A percentile compares a stretch with the other conserved stretches of the same genome.
phyloP scores from a whole-genome alignment of 805 yeast species.

The Blastobotrys mokoenaii region DNA sequence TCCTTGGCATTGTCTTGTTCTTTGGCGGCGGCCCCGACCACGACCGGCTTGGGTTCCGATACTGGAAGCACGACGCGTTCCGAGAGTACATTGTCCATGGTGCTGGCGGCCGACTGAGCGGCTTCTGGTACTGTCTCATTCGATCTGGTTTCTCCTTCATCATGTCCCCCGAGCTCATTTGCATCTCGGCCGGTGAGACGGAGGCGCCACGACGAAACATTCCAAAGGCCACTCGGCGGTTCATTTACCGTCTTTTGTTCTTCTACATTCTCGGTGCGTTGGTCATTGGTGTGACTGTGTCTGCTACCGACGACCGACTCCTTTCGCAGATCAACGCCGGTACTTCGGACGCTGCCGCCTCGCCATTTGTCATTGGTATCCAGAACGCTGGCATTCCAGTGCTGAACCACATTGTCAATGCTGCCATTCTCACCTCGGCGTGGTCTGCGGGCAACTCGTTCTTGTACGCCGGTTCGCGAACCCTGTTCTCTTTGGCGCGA shows the following conservation, averaged over 20 bases:
- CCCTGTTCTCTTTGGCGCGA: conserved; percentile 45
- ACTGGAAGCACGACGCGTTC: conserved; percentile 43
- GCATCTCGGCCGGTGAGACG: conserved; percentile 80
- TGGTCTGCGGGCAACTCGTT: conserved; percentile 52
- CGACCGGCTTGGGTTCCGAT: conserved; percentile 47
- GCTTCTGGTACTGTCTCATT: conserved; percentile 52
- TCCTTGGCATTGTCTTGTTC: conserved; percentile 46
- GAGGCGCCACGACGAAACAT: conserved; percentile 67
- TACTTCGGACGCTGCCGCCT: conserved; percentile 55
- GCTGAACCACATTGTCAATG: conserved; percentile 46
- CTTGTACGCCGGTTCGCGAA: conserved; percentile 51
- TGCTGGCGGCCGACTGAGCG: conserved; percentile 52
- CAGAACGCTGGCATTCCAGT: conserved; percentile 46
- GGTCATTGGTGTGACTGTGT: conserved; percentile 63
- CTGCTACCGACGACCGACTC: conserved; percentile 53
- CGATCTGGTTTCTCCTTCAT: conserved; percentile 70
- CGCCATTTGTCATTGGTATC: conserved; percentile 52
- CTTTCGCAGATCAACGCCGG: conserved; percentile 42
- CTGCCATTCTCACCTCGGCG: conserved; percentile 46
- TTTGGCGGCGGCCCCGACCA: conserved; percentile 45
- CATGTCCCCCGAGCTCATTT: conserved; percentile 74
- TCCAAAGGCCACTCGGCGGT: conserved; percentile 68
- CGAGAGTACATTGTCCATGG: conserved; percentile 43
- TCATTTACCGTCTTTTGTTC: conserved; percentile 60
- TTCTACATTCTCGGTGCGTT: conserved; percentile 62